Evolutionary conservation across 345 rosid genomes (phyloP), one percentile per base, ranked within the genome.

Genomic region (Clarkia xantiana): DNA sequence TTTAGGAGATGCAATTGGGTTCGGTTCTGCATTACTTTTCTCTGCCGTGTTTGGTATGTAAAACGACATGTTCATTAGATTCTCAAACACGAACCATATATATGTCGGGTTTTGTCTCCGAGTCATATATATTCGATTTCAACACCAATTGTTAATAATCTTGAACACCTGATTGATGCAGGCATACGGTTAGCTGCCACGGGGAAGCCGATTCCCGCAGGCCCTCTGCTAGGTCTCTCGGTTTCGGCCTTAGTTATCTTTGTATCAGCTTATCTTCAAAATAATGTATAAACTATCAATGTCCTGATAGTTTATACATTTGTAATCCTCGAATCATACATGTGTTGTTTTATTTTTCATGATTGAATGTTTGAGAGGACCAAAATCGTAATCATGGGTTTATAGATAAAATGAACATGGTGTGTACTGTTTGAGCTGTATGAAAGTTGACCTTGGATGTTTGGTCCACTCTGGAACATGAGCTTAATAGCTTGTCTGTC

Each of bases 11-110:
- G 79, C 89, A 55, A 63, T 88, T 49, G 94, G 86, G 34, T 83
- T 88, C 49, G 94, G 94, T 13, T 65, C 89, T 12, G 76, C 93
- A 45, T 71, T 81, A 58, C 82, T 84, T 36, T 88, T 88, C 67
- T 61, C 88, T 48, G 73, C 68, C 3, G 80, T 81, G 41, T 88
- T 79, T 29, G 94, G 94, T 84, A 65, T 29, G 36, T 5, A 49
- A 71, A 38, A 47, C 14, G 43, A 23, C 34, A 16, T 34, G 42
- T 9, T 22, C 50, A 20, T 9, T 22, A 2, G 22, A 44, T 18
- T 18, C 9, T 17, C 15, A 15, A 29, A 14, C 13, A 4, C 18
- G 40, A 2, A 36, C 38, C 40, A 10, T 44, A 19, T 9, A 38
- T 19, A 3, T 6, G 9, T 14, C 23, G 6, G 0, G 4, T 18